Evolutionary conservation across 805 yeast species (phyloP), one percentile per base, ranked within the genome.

Genomic region (Groenewaldozyma salmanticensis): DNA sequence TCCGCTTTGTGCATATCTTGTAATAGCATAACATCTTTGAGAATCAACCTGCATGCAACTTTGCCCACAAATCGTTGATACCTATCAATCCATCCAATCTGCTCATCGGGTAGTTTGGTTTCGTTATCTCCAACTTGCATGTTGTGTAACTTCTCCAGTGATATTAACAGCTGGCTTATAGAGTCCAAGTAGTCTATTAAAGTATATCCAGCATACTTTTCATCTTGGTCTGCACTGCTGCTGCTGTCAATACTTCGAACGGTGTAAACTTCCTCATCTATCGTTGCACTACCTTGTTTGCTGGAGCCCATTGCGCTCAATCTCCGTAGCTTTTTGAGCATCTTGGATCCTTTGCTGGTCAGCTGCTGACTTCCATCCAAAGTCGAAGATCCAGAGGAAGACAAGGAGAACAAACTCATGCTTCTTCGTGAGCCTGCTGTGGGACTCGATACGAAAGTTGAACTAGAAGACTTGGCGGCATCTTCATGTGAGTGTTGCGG

Each of bases 31-130:
- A 46, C 17, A 35, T 46, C 49, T 33, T 38, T 40, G 16, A 46
- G 32, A 20, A 46, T 16, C 17, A 46, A 34, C 16, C 49, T 27
- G 27, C 49, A 46, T 4, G 43, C 49, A 3, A 40, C 44, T 11
- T 37, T 38, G 13, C 40, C 47, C 11, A 36, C 35, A 27, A 46
- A 46, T 7, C 37, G 34, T 17, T 9, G 29, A 22, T 37, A 44
- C 18, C 15, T 13, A 13, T 27, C 31, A 21, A 44, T 32, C 47
- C 47, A 44, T 16, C 36, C 35, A 4, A 13, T 4, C 27, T 38
- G 39, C n/a, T 33, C 27, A 4, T 24, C 38, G 13, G 29, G 7
- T 24, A 24, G 13, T n/a, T n/a, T n/a, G 11, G 29, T 24, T 24
- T 24, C 29, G 11, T 24, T 24, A 7, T 7, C 29, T 9, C 11